Base-by-base conservation (phyloP, 2,329 filamentous ascomycete genomes). In the Camillea tinctor region DNA sequence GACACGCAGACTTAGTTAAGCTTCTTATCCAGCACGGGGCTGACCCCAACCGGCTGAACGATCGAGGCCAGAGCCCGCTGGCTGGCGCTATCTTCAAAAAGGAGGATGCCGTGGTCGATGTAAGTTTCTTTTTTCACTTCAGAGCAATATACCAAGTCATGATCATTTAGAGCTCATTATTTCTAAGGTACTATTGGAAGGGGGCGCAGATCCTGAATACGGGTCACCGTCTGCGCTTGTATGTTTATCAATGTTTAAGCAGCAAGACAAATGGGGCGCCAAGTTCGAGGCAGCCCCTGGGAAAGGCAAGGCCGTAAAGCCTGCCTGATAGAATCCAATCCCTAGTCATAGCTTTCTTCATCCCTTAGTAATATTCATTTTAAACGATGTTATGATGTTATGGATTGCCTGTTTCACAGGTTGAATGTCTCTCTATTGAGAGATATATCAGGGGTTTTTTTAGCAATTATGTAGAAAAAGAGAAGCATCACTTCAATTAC, bases 1-100 rank as follows among this genome's bases (percentile, higher is more conserved):
- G 88, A 11, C 86, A 91, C 57, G 79, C 81, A 1, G 78, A 82
- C 0, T 80, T 89, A 0, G 86, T 88, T 23, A 78, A 76, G 52
- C 77, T 89, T 60, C 79, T 92, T 11, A 72, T 91, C 1, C 76
- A 83, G 24, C 79, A 85, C 60, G 86, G 87, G 1, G 88, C 87
- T 1, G 87, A 91, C 67, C 81, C 88, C 0, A 90, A 92, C 72
- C 78, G 82, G 1, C 69, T 91, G 24, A 92, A 92, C 63, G 88
- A 88, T 62, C 76, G 84, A 51, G 86, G 86, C 0, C 89, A 92
- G 74, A 89, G 86, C 63, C 85, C 87, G 0, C 77, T 92, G 3
- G 88, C 88, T 0, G 89, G 89, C 0, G 88, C 88, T 0, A 85
- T 92, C 8, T 92, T 92, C 73, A 92, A 92, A 74, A 85, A 84